Percentiles rank a stretch among this genome's conserved stretches.
These are phyloP conservation scores for Drechslera avenae DNA, from an alignment of 2,329 filamentous ascomycete genomes.

Conservation along the genomic window DNA sequence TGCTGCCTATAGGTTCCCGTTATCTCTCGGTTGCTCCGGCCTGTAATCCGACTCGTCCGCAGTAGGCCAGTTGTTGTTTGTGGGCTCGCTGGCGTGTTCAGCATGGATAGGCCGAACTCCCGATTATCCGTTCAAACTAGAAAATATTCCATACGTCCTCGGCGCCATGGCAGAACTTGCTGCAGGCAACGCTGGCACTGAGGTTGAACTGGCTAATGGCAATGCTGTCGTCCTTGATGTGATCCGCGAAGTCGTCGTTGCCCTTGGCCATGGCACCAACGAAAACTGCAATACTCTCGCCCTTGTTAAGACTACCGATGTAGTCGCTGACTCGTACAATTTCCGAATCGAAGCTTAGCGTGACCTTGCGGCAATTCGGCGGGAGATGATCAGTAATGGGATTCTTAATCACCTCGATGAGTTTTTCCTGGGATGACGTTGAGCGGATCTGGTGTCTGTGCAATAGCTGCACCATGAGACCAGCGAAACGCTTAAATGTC, in stretches of 20 bases:
- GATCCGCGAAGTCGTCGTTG: slow-evolving; percentile 91
- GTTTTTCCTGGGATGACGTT: slow-evolving; percentile 95
- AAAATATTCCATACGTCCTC: slow-evolving; percentile 96
- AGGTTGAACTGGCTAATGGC: slow-evolving; percentile 98
- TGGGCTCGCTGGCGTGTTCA: slow-evolving; percentile 34
- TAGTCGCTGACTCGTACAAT: slow-evolving; percentile 90
- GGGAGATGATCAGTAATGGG: slow-evolving; percentile 97
- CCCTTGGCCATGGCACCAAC: slow-evolving; percentile 99
- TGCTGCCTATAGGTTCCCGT: slow-evolving; percentile 36
- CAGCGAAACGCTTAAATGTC: slow-evolving; percentile 98
- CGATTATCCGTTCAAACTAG: slow-evolving; percentile 54
- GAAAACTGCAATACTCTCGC: slow-evolving; percentile 96
- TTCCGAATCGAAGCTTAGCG: slow-evolving; percentile 89
- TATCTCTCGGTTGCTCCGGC: slow-evolving; percentile 29
- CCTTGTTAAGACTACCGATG: slow-evolving; percentile 74
- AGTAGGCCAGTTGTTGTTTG: slow-evolving; percentile 29
- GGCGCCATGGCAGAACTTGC: slow-evolving; percentile 98
- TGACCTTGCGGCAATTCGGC: slow-evolving; percentile 96
- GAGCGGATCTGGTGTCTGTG: slow-evolving; percentile 95
- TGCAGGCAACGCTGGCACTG: slow-evolving; percentile 96
- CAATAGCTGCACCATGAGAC: slow-evolving; percentile 96
- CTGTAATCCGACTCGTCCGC: slow-evolving; percentile 18
- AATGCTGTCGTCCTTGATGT: slow-evolving; percentile 94
- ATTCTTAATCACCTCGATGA: slow-evolving; percentile 96
- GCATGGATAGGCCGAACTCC: slow-evolving; percentile 28